These are phyloP conservation scores for Sclerotinia nivalis DNA, from an alignment of 2,329 filamentous ascomycete genomes.

Conservation along the genomic window DNA sequence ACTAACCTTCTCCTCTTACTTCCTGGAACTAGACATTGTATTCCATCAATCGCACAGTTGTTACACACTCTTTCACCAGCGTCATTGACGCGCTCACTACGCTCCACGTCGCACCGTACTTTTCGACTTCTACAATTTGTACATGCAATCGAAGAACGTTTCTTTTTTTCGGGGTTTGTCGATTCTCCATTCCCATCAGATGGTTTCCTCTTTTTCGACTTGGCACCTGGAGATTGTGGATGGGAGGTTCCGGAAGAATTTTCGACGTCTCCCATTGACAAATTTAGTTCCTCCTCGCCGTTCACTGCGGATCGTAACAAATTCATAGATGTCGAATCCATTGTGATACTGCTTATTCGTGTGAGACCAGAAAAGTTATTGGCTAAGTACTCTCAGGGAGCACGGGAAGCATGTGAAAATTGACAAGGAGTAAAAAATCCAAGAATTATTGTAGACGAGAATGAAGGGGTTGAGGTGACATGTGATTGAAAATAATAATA, in stretches of 20 bases:
- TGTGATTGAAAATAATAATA: slow-evolving; percentile 3
- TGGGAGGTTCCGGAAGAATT: background rate
- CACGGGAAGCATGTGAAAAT: slow-evolving; percentile 9
- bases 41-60: slow-evolving; percentile 47
- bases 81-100: slow-evolving; percentile 49
- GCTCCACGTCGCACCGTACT: slow-evolving; percentile 90
- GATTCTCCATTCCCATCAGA: slow-evolving; percentile 34
- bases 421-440: background rate
- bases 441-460: slow-evolving; percentile 12
- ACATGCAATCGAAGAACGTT: slow-evolving; percentile 87
- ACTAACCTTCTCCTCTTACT: slow-evolving; percentile 66
- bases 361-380: background rate
- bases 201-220: slow-evolving; percentile 33
- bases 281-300: slow-evolving; percentile 14
- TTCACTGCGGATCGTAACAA: slow-evolving; percentile 19
- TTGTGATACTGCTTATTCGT: background rate
- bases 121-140: slow-evolving; percentile 86
- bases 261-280: background rate
- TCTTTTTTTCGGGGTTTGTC: slow-evolving; percentile 65
- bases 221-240: slow-evolving; percentile 15
- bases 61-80: slow-evolving; percentile 39
- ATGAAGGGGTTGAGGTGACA: slow-evolving; percentile 10
- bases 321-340: slow-evolving; percentile 20
- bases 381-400: background rate
- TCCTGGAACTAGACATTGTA: slow-evolving; percentile 55